A percentile compares a stretch with the other conserved stretches of the same genome.
phyloP scores from a whole-genome alignment of 495 filamentous ascomycete genomes.

The Amphirosellinia nigrospora region DNA sequence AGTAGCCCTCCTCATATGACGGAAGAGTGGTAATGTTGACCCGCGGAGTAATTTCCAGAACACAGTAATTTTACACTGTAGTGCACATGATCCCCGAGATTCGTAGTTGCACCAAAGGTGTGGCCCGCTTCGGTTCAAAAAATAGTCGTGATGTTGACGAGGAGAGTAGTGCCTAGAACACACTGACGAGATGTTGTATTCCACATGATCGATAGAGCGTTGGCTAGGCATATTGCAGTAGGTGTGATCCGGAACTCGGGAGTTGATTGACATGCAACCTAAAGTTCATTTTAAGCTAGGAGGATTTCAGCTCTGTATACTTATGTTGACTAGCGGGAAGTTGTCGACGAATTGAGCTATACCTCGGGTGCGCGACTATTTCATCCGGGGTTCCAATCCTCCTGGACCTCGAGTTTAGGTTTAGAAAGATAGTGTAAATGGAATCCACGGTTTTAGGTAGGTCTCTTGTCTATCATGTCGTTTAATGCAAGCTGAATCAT shows the following conservation, averaged over 20 bases:
- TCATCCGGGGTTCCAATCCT: not conserved
- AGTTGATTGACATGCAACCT: not conserved
- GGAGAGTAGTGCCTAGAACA: not conserved
- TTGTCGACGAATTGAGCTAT: not conserved
- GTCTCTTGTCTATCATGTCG: not conserved
- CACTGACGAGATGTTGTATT: not conserved
- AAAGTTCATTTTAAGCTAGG: not conserved
- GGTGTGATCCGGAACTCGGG: not conserved
- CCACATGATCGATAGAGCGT: not conserved
- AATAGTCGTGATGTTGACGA: not conserved
- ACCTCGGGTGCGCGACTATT: not conserved
- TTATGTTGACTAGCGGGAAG: not conserved
- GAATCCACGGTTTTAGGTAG: not conserved
- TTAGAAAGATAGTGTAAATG: not conserved
- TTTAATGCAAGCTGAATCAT: not conserved
- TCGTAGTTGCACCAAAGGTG: not conserved
- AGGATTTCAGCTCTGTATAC: not conserved
- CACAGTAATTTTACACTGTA: not conserved
- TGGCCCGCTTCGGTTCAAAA: not conserved
- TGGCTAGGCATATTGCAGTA: not conserved
- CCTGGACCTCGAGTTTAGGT: not conserved
- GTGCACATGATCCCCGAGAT: conserved; percentile 3
- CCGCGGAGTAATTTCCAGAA: not conserved
- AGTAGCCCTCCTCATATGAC: not conserved
- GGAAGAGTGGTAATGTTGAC: not conserved